A percentile compares a stretch with the other conserved stretches of the same genome.
These are phyloP conservation scores for Canariomyces notabilis DNA, from an alignment of 2,329 filamentous ascomycete genomes.

Conservation along the genomic window DNA sequence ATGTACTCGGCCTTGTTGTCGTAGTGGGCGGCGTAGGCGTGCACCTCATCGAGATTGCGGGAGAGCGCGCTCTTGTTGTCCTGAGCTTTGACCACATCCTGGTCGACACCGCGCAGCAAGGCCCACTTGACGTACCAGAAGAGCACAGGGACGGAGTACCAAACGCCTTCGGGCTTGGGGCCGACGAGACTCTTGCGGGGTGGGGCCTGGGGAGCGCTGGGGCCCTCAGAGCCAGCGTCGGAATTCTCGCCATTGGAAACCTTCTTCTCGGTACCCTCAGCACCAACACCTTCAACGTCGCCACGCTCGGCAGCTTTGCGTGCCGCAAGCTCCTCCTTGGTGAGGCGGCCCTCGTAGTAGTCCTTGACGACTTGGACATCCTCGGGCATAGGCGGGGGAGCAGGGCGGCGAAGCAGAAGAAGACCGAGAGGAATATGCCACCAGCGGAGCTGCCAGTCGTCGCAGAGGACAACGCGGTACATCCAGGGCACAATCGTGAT, in stretches of 20 bases:
- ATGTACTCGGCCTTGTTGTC: conserved; percentile 58
- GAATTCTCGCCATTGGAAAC: conserved; percentile 1
- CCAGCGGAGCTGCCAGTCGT: conserved; percentile 56
- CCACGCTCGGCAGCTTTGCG: conserved; percentile 29
- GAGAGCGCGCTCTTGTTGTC: conserved; percentile 39
- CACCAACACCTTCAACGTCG: conserved; percentile 17
- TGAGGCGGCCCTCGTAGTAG: conserved; percentile 53
- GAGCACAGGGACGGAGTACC: conserved; percentile 39
- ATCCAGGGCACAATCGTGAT: conserved; percentile 56
- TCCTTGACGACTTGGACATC: conserved; percentile 41
- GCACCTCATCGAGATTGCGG: conserved; percentile 49
- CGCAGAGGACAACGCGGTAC: conserved; percentile 52
- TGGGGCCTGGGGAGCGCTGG: conserved; percentile 5
- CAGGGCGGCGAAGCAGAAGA: conserved; percentile 43
- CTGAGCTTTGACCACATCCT: conserved; percentile 37
- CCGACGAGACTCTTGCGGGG: conserved; percentile 32
- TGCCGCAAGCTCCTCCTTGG: conserved; percentile 47
- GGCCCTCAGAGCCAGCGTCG: conserved; percentile 13
- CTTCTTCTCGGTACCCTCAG: neutral
- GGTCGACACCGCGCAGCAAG: conserved; percentile 44
- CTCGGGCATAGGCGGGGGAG: conserved; percentile 39
- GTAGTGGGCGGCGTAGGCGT: conserved; percentile 54
- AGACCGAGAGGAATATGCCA: conserved; percentile 52
- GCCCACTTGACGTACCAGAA: conserved; percentile 42
- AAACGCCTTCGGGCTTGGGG: conserved; percentile 38